These are phyloP conservation scores for Nemania bipapillata DNA, from an alignment of 2,329 filamentous ascomycete genomes.

Conservation along the genomic window DNA sequence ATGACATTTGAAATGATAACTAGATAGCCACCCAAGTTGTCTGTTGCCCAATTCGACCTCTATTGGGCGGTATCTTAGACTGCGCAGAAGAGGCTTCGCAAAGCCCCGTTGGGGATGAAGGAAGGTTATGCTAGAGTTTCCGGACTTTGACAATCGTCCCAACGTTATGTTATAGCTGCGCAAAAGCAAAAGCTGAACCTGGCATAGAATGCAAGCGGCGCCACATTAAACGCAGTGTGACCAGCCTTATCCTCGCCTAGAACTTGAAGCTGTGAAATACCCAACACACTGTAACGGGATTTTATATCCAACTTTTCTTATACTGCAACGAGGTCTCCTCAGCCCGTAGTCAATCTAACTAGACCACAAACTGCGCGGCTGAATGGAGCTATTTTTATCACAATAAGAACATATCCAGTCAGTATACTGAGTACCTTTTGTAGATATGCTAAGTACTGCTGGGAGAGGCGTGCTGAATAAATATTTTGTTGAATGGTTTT, in stretches of 20 bases:
- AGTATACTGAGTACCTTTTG: no score
- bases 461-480: not conserved
- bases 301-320: not conserved
- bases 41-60: no score
- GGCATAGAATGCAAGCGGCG: constrained; percentile 7
- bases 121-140: constrained; percentile 6
- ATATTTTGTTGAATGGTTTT: not conserved
- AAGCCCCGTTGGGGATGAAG: not conserved
- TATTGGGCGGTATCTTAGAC: not conserved
- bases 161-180: not conserved
- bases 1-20: not conserved
- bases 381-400: not conserved
- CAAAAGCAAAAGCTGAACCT: not conserved
- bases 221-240: constrained; percentile 26
- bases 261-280: not conserved
- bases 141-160: not conserved
- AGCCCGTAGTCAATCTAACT: not conserved
- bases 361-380: constrained; percentile 7
- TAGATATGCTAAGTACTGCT: not conserved
- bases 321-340: not conserved
- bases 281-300: not conserved
- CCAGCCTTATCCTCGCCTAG: constrained; percentile 23
- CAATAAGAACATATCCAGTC: not conserved
- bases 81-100: not conserved
- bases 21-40: no score